A percentile compares a stretch with the other conserved stretches of the same genome.
Conservation (phyloP, 257 asterid species). For the Rhazya stricta region DNA sequence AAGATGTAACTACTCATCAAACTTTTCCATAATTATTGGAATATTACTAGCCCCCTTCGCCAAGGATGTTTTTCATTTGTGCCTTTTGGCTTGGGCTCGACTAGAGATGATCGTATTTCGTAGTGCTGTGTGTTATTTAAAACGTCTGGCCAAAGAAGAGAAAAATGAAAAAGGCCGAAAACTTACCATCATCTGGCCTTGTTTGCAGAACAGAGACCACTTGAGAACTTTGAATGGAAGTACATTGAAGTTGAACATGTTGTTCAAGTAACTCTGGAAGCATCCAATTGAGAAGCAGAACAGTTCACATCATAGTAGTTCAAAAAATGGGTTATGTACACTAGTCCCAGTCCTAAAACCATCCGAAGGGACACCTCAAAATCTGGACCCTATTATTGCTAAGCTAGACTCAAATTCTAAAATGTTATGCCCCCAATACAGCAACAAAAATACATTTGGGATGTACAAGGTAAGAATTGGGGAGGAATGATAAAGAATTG, state of each 20-base stretch:
- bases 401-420: constrained; percentile 28
- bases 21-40: too few relatives aligned
- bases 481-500: constrained; percentile 46
- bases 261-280: not conserved
- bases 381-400: constrained; percentile 34
- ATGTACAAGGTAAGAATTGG: constrained; percentile 39
- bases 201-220: not conserved
- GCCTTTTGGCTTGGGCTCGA: too few relatives aligned
- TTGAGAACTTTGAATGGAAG: not conserved
- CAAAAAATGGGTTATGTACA: constrained; percentile 30
- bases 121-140: not conserved
- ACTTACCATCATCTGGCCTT: not conserved
- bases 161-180: too few relatives aligned
- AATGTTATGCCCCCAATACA: constrained; percentile 18
- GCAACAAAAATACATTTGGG: constrained; percentile 16
- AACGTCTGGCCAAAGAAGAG: too few relatives aligned
- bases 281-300: constrained; percentile 1
- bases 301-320: constrained; percentile 14
- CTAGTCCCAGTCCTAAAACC: constrained; percentile 21
- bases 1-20: too few relatives aligned
- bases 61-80: too few relatives aligned
- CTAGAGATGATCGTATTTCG: too few relatives aligned
- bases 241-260: not conserved
- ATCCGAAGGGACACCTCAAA: constrained; percentile 21
- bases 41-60: too few relatives aligned